Evolutionary conservation across 768 basidiomycete species (phyloP), one percentile per base, ranked within the genome.

Genomic region (Glaciozyma martinii): DNA sequence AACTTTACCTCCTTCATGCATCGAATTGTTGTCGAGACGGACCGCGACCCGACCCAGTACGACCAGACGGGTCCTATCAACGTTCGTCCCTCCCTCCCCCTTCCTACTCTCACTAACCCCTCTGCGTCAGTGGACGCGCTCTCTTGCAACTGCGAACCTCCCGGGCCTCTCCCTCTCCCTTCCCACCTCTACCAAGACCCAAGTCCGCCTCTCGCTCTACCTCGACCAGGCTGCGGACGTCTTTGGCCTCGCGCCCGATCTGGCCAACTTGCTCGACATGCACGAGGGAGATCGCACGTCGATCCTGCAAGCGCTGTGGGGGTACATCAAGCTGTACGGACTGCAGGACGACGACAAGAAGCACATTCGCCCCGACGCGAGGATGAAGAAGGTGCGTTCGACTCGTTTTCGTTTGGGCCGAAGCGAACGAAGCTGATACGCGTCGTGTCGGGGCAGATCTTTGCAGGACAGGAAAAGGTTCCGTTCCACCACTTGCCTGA

Each of bases 1-100:
- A 91, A 90, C 74, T 91, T 95, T 76, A 89, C 90, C 4, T 86
- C 87, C 1, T 80, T 93, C 71, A 81, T 95, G 61, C 89, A 89
- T 74, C 81, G 84, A 33, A 84, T 93, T 82, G 79, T 90, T 8
- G 81, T 95, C 19, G 93, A 97, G 71, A 78, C 94, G 42, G 92
- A 94, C 71, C 83, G 89, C 23, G 90, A 94, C 75, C 82, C 88
- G 6, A 79, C 82, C 7, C 75, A 88, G 53, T 92, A 88, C 74
- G 82, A 88, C 1, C 90, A 94, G 57, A 84, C 86, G 27, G 94
- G 93, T 71, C 85, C 92, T 21, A 84, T 94, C 43, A 92, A 95
- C 83, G 93, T 91, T 67, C 43, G 81, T 63, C 19, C 40, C 42
- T 40, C 12, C 10, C 57, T 33, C 49, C 56, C 42, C 12, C 21